Conservation (phyloP, 257 asterid species). For the Lycium ferocissimum region DNA sequence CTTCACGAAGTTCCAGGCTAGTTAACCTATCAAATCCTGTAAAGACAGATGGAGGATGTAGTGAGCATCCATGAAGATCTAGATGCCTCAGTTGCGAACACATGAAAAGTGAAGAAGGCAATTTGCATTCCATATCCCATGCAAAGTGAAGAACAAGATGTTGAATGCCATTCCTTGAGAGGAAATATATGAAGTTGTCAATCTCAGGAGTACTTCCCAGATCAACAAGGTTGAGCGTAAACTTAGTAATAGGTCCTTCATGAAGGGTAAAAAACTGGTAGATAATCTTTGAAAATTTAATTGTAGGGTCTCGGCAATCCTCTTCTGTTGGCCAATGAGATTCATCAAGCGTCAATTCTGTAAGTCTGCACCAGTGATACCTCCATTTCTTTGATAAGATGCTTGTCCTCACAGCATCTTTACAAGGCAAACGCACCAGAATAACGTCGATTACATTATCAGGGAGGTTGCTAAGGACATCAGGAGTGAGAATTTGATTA, state of each 20-base stretch:
- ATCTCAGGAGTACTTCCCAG: neutral
- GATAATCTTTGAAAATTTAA: neutral
- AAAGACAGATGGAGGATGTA: neutral
- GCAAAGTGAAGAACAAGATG: neutral
- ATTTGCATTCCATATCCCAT: neutral
- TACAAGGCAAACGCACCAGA: neutral
- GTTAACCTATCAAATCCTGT: neutral
- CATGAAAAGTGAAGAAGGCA: slow-evolving; percentile 8
- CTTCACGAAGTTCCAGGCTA: neutral
- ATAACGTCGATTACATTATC: neutral
- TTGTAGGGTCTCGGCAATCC: neutral
- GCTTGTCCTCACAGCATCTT: slow-evolving; percentile 21
- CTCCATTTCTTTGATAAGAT: slow-evolving; percentile 14
- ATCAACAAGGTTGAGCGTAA: neutral
- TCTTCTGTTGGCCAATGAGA: neutral
- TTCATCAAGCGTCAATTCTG: neutral
- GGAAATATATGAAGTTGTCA: neutral
- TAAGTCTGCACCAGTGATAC: slow-evolving; percentile 4
- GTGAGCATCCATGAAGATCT: neutral
- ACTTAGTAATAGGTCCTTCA: neutral
- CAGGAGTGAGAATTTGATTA: neutral
- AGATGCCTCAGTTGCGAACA: neutral
- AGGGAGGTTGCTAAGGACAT: neutral
- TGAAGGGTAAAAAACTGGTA: neutral
- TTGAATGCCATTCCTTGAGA: neutral